Base-by-base conservation (phyloP, 1,139 yeast genomes). In the Debaryomyces sp. region DNA sequence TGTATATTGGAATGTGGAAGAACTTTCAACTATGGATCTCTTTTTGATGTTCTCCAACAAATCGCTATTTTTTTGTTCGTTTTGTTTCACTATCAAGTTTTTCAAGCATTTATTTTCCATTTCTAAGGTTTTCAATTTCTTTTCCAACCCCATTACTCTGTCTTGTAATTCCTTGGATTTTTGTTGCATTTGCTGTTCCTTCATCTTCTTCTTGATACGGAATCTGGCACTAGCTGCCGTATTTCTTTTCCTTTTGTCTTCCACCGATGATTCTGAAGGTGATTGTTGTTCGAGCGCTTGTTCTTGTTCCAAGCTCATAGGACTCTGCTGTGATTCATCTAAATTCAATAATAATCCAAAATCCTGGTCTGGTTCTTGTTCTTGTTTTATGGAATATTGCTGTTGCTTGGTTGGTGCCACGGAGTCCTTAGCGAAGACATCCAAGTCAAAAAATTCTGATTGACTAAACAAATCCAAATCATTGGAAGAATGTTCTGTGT, bases 51-150 rank as follows among this genome's bases (percentile, higher is more conserved):
- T 57, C 52, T 75, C 77, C 54, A 76, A 67, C 50, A 75, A 64
- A 48, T 71, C 73, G 39, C 61, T 58, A 57, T 73, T 72, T 56
- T 71, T 70, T 50, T 71, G 66, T 55, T 78, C 82, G 57, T 73
- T 75, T 60, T 78, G 77, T 58, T 79, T 77, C 44, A 77, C 64
- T 23, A 81, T 73, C 56, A 81, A 64, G 54, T 72, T 74, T 60
- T 75, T 77, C 50, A 80, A 75, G 70, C 94, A 78, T 60, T 82
- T 82, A 73, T 90, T 90, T 68, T 90, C 97, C 87, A 87, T 84
- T 67, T 89, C 95, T 54, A 80, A 61, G 30, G 78, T 71, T 58
- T 71, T 72, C 53, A 80, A 69, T 53, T 72, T 74, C 56, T 68
- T 67, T 54, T 79, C 81, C 54, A 78, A 71, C 8, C 52, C 50